A percentile compares a stretch with the other conserved stretches of the same genome.
These are phyloP conservation scores for Magnusiomyces suaveolens DNA, from an alignment of 1,139 yeast genomes.

Conservation along the genomic window DNA sequence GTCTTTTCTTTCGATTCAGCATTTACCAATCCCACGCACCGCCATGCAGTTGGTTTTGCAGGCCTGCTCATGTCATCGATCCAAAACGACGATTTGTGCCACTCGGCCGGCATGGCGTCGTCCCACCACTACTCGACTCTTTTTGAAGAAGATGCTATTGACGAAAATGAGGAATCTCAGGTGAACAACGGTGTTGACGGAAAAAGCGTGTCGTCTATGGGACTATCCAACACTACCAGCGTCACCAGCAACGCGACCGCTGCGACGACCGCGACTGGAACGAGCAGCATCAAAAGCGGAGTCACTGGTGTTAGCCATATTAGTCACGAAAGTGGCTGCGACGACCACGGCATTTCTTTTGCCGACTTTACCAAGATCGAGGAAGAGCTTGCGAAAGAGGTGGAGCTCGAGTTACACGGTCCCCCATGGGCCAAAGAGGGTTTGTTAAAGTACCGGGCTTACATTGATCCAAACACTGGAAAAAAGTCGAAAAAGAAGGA, in stretches of 20 bases:
- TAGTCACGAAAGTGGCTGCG: too few species aligned
- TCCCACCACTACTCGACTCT: conserved; percentile 4
- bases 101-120: not conserved
- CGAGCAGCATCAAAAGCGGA: not conserved
- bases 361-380: conserved; percentile 27
- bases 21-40: conserved; percentile 19
- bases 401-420: conserved; percentile 55
- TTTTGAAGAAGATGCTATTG: conserved; percentile 6
- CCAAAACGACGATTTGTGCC: conserved; percentile 24
- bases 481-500: conserved; percentile 26
- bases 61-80: conserved; percentile 29
- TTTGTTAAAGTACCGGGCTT: conserved; percentile 42
- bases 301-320: not conserved
- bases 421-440: conserved; percentile 77
- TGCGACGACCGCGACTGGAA: not conserved
- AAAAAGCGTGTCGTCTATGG: not conserved
- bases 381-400: conserved; percentile 37
- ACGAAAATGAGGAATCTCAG: conserved; percentile 15
- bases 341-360: conserved; percentile 16
- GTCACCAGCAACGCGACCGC: not conserved
- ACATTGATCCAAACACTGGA: conserved; percentile 31
- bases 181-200: not conserved
- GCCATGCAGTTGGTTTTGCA: conserved; percentile 33
- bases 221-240: not conserved
- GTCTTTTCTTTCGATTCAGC: conserved; percentile 26